These are phyloP conservation scores for Ganoderma multipileum DNA, from an alignment of 1,284 basidiomycete genomes.

Conservation along the genomic window DNA sequence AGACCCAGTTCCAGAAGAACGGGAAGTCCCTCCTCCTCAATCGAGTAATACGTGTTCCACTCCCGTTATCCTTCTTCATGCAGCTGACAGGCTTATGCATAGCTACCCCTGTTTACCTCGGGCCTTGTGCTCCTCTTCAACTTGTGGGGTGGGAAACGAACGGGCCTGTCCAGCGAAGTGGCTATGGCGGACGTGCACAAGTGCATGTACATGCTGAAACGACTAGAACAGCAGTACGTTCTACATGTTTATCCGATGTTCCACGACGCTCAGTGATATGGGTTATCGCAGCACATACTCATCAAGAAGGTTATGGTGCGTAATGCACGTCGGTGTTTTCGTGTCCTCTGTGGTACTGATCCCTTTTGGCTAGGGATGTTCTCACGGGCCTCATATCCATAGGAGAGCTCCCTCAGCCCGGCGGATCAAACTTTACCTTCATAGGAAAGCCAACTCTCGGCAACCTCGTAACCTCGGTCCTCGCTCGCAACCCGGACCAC, in stretches of 20 bases:
- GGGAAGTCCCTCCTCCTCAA: constrained; percentile 3
- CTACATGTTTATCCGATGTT: not conserved
- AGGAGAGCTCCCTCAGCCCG: constrained; percentile 15
- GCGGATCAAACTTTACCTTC: not conserved
- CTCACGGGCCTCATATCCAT: constrained; percentile 17
- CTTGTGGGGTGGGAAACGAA: constrained; percentile 75
- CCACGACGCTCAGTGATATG: not conserved
- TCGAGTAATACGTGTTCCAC: constrained; percentile 1
- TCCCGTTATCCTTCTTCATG: not conserved
- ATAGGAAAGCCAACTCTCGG: not conserved
- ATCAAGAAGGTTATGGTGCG: constrained; percentile 12
- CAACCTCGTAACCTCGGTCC: not conserved
- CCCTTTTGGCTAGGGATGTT: constrained; percentile 8
- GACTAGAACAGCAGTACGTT: constrained; percentile 54
- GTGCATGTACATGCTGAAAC: constrained; percentile 65
- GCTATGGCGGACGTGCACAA: constrained; percentile 73
- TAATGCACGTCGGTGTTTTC: not conserved
- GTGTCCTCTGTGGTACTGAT: not conserved
- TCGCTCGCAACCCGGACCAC: not conserved
- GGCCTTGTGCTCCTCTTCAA: constrained; percentile 75
- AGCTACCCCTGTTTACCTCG: constrained; percentile 62
- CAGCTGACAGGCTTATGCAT: not conserved
- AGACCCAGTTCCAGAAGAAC: not conserved
- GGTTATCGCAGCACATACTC: not conserved
- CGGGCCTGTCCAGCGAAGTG: constrained; percentile 58